Percentiles rank a stretch among this genome's conserved stretches.
Evolutionary conservation across 2,329 filamentous ascomycete species (phyloP).

Genomic region (Chaetomium strumarium): DNA sequence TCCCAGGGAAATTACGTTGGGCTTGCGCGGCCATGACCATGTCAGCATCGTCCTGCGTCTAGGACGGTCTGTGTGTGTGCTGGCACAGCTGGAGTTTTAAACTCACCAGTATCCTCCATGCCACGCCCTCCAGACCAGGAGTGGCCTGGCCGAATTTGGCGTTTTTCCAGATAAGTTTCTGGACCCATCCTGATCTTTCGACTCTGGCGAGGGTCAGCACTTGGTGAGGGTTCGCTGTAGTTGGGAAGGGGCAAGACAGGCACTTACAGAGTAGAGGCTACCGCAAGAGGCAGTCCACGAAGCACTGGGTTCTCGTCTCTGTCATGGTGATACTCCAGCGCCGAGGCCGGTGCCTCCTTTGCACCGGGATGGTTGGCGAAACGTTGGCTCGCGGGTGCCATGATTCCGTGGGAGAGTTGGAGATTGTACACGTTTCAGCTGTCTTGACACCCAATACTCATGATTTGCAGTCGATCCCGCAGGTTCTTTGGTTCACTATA

Average conservation of each 20-base stretch:
- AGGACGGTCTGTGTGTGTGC: no score
- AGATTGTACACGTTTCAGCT: background rate
- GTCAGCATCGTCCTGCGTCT: no score
- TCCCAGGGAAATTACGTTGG: conserved; percentile 49
- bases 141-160: conserved; percentile 49
- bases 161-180: conserved; percentile 64
- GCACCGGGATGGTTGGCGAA: conserved; percentile 43
- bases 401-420: background rate
- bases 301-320: conserved; percentile 63
- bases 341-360: conserved; percentile 32
- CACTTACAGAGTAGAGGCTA: conserved; percentile 37
- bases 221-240: background rate
- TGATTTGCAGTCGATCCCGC: no score
- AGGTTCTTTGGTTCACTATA: no score
- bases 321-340: conserved; percentile 27
- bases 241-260: background rate
- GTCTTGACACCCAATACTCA: no score
- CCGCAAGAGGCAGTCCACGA: conserved; percentile 56
- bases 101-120: conserved; percentile 43
- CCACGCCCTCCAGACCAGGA: conserved; percentile 39
- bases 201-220: conserved; percentile 40
- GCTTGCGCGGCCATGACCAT: conserved; percentile 28
- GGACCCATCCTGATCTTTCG: conserved; percentile 53
- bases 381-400: conserved; percentile 14
- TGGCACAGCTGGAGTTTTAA: background rate